Conservation (phyloP, 768 basidiomycete species). For the Podaxis sp. region DNA sequence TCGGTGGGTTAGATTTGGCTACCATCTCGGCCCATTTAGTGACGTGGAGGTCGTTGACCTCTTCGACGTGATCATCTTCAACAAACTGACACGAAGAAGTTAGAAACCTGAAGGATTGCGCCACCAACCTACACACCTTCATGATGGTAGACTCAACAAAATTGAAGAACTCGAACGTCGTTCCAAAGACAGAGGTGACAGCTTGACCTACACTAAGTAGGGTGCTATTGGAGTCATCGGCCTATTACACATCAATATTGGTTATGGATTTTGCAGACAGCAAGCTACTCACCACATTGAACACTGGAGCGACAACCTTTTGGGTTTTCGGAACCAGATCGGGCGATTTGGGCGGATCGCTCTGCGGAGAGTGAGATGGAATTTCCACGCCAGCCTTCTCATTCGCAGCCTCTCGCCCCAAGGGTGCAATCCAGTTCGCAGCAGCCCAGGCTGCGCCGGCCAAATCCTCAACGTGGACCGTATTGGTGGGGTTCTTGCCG, state of each 20-base stretch:
- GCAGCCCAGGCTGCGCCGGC: conserved; percentile 77
- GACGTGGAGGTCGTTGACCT: conserved; percentile 85
- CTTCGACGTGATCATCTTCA: conserved; percentile 69
- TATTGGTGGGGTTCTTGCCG: conserved; percentile 72
- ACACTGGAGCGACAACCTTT: conserved; percentile 72
- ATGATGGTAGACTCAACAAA: conserved; percentile 64
- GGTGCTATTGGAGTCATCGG: conserved; percentile 76
- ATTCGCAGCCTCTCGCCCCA: conserved; percentile 66
- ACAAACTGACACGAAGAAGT: background rate
- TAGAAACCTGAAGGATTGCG: background rate
- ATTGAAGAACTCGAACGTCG: conserved; percentile 80
- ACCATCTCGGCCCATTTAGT: conserved; percentile 84
- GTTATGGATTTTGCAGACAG: background rate
- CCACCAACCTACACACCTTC: conserved; percentile 45
- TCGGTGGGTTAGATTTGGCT: conserved; percentile 63
- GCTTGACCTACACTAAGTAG: conserved; percentile 63
- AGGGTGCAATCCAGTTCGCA: conserved; percentile 69
- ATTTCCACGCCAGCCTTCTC: conserved; percentile 66
- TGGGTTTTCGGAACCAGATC: conserved; percentile 57
- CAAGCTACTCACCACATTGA: conserved; percentile 62
- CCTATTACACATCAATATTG: conserved; percentile 35
- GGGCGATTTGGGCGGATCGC: conserved; percentile 71
- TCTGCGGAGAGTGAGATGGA: conserved; percentile 45
- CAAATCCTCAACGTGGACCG: conserved; percentile 77
- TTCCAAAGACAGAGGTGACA: conserved; percentile 72